These are phyloP conservation scores for Nicotiana sylvestris DNA, from an alignment of 257 asterid species.

Conservation along the genomic window DNA sequence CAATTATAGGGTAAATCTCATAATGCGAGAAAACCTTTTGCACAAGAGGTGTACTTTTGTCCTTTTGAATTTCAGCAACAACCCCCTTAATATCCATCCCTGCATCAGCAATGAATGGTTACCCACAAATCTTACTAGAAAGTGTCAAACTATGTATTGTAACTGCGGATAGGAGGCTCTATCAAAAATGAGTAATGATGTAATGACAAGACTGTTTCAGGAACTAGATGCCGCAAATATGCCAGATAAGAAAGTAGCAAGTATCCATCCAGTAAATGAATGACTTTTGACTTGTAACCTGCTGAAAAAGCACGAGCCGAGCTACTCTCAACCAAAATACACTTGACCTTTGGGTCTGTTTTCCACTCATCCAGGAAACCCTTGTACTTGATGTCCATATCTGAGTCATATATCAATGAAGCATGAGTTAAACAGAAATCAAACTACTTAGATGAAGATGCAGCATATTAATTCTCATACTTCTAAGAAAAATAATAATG, in stretches of 20 bases:
- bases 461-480: background rate
- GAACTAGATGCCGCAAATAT: background rate
- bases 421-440: constrained; percentile 1
- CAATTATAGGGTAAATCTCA: constrained; percentile 23
- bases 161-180: background rate
- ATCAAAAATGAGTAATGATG: background rate
- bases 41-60: constrained; percentile 76
- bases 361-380: constrained; percentile 89
- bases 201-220: background rate
- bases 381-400: constrained; percentile 85
- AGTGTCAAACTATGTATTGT: background rate
- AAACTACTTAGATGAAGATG: background rate
- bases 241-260: background rate
- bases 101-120: constrained; percentile 59
- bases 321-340: constrained; percentile 88
- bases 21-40: constrained; percentile 58
- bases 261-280: constrained; percentile 6
- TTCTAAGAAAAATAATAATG: background rate
- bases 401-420: constrained; percentile 37
- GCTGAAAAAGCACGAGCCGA: constrained; percentile 92
- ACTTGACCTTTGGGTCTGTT: constrained; percentile 78
- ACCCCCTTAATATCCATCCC: constrained; percentile 99
- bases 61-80: constrained; percentile 90
- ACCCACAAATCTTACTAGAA: constrained; percentile 40
- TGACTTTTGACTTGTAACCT: constrained; percentile 39